Evolutionary conservation across 1,139 yeast species (phyloP), one percentile per base, ranked within the genome.

Genomic region (Yamadazyma epiphylla): DNA sequence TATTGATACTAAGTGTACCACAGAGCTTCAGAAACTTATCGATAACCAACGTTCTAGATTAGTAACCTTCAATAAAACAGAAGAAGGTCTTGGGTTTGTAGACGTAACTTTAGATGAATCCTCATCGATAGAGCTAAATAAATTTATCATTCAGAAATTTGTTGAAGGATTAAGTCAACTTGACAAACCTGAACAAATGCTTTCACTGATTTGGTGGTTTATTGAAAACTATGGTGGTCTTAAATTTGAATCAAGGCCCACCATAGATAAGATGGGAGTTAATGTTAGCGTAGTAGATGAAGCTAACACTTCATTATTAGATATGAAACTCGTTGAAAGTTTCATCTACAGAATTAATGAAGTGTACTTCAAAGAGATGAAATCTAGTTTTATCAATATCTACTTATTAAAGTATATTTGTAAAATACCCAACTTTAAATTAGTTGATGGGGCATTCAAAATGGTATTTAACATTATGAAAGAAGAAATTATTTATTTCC

Each of bases 141-240:
- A 52, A 31, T 66, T 62, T 33, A 33, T 65, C 11, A 43, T 65
- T 24, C 53, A 52, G 36, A 46, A 48, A 15, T 46, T 50, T 2
- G 44, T 67, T 22, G 70, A 66, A 32, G 58, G 58, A 2, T 46
- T 68, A 16, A 30, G 52, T 13, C 49, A 52, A 15, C 37, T 66
- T 31, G 71, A 70, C 8, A 52, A 48, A 30, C 47, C 53, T 13
- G 42, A 47, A 10, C 67, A 62, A 31, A 61, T 60, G 30, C 40
- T 56, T 15, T 36, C 47, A 25, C 49, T 55, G 3, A 41, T 56
- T 16, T 63, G 64, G 66, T 55, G 51, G 24, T 30, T 52, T 1
- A 40, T 65, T 22, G 43, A 49, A 29, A 49, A 49, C 31, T 65
- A 67, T 64, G 71, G 66, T 4, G 66, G 65, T 4, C 38, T 59